Conservation (phyloP, 306 rosid species). For the Chamaecrista fasciculata region DNA sequence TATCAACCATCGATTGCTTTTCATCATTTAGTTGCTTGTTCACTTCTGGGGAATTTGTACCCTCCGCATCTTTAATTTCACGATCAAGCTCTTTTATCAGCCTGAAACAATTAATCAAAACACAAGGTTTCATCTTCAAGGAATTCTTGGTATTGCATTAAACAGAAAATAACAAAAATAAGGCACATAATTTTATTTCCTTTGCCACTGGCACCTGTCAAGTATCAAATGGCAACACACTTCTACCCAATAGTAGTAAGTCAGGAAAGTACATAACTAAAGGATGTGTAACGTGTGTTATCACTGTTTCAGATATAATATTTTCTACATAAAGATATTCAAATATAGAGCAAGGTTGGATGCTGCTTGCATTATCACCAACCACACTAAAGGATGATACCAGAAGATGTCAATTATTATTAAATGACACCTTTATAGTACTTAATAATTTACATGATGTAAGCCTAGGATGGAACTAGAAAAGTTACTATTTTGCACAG, state of each 20-base stretch:
- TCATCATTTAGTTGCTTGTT: slow-evolving; percentile 96
- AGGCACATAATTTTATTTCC: slow-evolving; percentile 14
- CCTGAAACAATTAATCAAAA: slow-evolving; percentile 44
- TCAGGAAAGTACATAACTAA: slow-evolving; percentile 19
- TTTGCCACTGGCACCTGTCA: neutral
- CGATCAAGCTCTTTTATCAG: slow-evolving; percentile 93
- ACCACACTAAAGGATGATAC: slow-evolving; percentile 12
- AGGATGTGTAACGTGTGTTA: neutral
- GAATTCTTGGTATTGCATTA: neutral
- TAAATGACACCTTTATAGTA: neutral
- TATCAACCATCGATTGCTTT: slow-evolving; percentile 88
- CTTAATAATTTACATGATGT: neutral
- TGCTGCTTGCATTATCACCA: neutral
- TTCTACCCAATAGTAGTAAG: slow-evolving; percentile 2
- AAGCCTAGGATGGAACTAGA: neutral
- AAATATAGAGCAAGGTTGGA: slow-evolving; percentile 6
- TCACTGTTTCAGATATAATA: neutral
- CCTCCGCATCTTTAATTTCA: slow-evolving; percentile 88
- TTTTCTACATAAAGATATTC: neutral
- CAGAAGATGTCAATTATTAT: slow-evolving; percentile 1
- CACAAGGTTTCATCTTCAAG: slow-evolving; percentile 14
- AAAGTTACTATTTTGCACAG: slow-evolving; percentile 14
- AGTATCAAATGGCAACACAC: neutral
- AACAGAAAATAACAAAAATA: slow-evolving; percentile 19
- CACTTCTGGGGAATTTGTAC: slow-evolving; percentile 77